Base-by-base conservation (phyloP, 2,329 filamentous ascomycete species). In the Endocalyx cinctus region DNA sequence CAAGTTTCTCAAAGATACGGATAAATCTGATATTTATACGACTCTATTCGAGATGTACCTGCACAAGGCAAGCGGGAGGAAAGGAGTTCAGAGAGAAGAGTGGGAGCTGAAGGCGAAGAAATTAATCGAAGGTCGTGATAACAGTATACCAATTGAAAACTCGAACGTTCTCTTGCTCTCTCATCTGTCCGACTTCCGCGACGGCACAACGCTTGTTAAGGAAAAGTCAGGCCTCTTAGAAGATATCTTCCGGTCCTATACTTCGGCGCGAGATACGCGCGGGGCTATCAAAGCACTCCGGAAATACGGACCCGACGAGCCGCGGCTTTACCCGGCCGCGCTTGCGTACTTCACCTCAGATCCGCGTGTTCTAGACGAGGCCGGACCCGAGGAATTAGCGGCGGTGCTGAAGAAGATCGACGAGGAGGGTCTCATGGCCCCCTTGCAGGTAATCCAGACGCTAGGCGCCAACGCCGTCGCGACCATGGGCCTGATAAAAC, bases 1-100 rank as follows among this genome's bases (percentile, higher is more conserved):
- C 37, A 69, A 79, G 14, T 72, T 75, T 15, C 61, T 94, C n/a
- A 79, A 78, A 14, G 71, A 84, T 22, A 73, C 79, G 7, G 85
- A 96, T 54, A 84, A 80, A 43, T 76, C 82, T 2, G 94, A 98
- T 57, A 71, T 98, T 12, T 92, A 92, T 53, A 97, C 90, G 0
- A 96, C 94, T 0, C 61, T 98, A 11, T 97, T 98, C 54, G 94
- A 98, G 59, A 97, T 98, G 84, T 98, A 97, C 54, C 69, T 98
- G 7, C 85, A 94, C 58, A 92, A 88, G 49, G 85, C 90, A 15
- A 84, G 80, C 38, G 77, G 82, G 37, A 82, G 82, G 51, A 85
- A 81, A 50, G 81, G 81, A 8, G 67, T 70, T 29, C 60, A 59
- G 55, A 80, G 82, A 43, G 76, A 84, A 47, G 76, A 83, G 43